phyloP scores from a whole-genome alignment of 192 early-diverging fungal species.

The Backusella psychrophila region DNA sequence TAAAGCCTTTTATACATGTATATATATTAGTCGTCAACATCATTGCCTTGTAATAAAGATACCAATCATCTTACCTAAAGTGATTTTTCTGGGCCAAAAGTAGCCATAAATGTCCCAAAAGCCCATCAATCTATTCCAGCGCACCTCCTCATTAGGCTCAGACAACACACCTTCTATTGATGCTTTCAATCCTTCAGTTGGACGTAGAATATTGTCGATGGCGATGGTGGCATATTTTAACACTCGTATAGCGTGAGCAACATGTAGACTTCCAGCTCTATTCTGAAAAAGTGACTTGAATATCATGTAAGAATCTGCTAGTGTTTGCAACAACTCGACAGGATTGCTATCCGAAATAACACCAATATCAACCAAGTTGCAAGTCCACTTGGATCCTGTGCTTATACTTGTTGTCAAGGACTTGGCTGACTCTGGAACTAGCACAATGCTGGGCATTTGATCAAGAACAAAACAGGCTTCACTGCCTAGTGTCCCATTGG shows the following conservation, averaged over 20 bases:
- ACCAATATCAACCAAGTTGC: background rate
- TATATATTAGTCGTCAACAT: too few species aligned
- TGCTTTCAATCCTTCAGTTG: background rate
- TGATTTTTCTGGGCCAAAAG: constrained; percentile 14
- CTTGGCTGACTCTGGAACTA: background rate
- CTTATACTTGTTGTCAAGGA: background rate
- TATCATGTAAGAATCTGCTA: constrained; percentile 8
- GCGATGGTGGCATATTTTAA: background rate
- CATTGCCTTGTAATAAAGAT: too few species aligned
- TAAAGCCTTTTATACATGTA: background rate
- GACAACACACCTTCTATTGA: background rate
- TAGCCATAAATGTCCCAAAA: constrained; percentile 16
- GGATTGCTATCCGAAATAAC: background rate
- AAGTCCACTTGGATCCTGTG: constrained; percentile 9
- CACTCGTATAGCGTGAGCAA: background rate
- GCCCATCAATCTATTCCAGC: background rate
- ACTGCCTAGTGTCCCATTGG: background rate
- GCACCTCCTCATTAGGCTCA: background rate
- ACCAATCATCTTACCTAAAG: background rate
- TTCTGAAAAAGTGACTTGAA: constrained; percentile 8
- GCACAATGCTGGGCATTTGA: background rate
- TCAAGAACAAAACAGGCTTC: constrained; percentile 16
- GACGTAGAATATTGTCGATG: constrained; percentile 12
- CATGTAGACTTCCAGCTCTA: background rate
- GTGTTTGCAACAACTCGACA: background rate